phyloP scores from a whole-genome alignment of 352 stramenopile species.

The Pythium catenulatum region DNA sequence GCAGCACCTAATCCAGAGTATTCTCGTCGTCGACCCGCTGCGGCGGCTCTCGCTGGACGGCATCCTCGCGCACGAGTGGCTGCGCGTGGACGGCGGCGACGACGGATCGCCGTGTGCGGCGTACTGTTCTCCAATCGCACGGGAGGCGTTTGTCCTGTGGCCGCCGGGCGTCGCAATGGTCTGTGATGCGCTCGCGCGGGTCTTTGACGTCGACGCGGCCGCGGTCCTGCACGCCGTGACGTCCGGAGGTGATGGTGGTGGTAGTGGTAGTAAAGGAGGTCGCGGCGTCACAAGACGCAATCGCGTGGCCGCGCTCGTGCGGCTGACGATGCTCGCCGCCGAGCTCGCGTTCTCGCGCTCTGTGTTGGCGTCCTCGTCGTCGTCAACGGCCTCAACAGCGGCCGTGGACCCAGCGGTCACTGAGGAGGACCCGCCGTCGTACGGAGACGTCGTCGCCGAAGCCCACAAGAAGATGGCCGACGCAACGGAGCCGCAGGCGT shows the following conservation, averaged over 20 bases:
- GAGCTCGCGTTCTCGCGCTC: not conserved
- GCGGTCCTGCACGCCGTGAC: not conserved
- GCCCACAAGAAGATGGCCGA: too few species aligned
- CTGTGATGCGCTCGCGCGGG: slow-evolving; percentile 33
- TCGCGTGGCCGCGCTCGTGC: slow-evolving; percentile 53
- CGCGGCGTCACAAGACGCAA: slow-evolving; percentile 39
- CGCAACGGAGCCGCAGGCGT: too few species aligned
- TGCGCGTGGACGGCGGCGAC: too few species aligned
- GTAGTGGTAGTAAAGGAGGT: too few species aligned
- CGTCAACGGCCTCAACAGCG: too few species aligned
- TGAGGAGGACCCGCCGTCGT: too few species aligned
- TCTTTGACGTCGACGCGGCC: slow-evolving; percentile 40
- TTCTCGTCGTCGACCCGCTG: slow-evolving; percentile 70
- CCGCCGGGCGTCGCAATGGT: slow-evolving; percentile 31
- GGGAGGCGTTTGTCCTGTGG: slow-evolving; percentile 56
- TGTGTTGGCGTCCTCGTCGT: too few species aligned
- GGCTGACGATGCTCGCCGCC: slow-evolving; percentile 32
- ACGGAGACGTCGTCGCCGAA: too few species aligned
- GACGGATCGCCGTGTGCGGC: too few species aligned
- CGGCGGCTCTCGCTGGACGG: slow-evolving; percentile 66
- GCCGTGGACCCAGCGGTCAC: too few species aligned
- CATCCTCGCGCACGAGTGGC: slow-evolving; percentile 71
- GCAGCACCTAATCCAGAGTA: slow-evolving; percentile 69
- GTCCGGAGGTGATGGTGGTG: not conserved
- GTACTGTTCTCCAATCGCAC: too few species aligned